phyloP scores from a whole-genome alignment of 2,329 filamentous ascomycete genomes.

The Venturia aucupariae region DNA sequence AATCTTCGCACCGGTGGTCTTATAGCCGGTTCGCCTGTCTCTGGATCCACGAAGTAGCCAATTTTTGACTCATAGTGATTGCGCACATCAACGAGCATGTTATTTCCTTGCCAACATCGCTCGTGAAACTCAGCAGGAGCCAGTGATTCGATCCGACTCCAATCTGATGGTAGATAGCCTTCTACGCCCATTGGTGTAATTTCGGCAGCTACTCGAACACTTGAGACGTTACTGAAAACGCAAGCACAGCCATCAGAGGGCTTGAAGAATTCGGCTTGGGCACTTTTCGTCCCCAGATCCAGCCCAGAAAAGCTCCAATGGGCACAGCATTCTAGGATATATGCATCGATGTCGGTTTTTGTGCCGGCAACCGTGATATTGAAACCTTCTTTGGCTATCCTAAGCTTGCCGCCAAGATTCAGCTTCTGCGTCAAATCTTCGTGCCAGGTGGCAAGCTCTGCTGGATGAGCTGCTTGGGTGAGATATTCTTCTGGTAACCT shows the following conservation, averaged over 20 bases:
- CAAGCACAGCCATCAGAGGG: conserved; percentile 21
- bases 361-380: conserved; percentile 22
- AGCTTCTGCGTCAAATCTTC: conserved; percentile 15
- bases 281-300: conserved; percentile 15
- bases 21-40: conserved; percentile 18
- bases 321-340: conserved; percentile 17
- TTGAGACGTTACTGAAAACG: conserved; percentile 17
- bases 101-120: conserved; percentile 16
- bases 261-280: conserved; percentile 19
- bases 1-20: conserved; percentile 20
- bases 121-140: conserved; percentile 20
- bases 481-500: conserved; percentile 15
- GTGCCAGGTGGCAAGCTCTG: conserved; percentile 18
- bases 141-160: conserved; percentile 19
- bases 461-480: conserved; percentile 12
- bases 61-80: conserved; percentile 23
- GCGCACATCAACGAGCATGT: conserved; percentile 20
- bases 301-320: conserved; percentile 21
- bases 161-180: conserved; percentile 20
- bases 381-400: conserved; percentile 21
- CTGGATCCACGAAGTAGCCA: conserved; percentile 20
- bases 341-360: conserved; percentile 15
- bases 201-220: conserved; percentile 19
- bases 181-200: conserved; percentile 22
- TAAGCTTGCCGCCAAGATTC: conserved; percentile 19